phyloP scores from a whole-genome alignment of 495 filamentous ascomycete genomes.

The Penicillium malachiteum region DNA sequence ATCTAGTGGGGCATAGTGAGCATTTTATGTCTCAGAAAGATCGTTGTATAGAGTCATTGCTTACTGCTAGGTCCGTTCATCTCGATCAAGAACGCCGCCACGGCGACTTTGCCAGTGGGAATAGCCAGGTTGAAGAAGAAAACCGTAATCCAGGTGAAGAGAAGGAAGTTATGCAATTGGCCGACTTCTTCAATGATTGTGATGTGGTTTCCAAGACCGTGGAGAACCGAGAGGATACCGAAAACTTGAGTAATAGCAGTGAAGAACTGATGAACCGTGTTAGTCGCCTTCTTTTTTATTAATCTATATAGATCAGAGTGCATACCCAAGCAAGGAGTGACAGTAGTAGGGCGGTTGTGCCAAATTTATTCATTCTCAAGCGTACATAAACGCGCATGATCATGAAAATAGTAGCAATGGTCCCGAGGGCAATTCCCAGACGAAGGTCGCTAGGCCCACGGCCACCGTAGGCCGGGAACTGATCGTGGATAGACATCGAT shows the following conservation, averaged over 20 bases:
- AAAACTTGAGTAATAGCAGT: conserved; percentile 24
- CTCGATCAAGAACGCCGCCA: conserved; percentile 24
- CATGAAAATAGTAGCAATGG: conserved; percentile 27
- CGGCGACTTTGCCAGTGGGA: conserved; percentile 26
- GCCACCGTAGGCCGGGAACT: conserved; percentile 23
- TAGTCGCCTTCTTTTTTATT: neutral
- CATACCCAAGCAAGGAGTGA: conserved; percentile 27
- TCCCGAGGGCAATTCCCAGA: conserved; percentile 18
- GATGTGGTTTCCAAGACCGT: conserved; percentile 27
- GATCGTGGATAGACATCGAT: conserved; percentile 12
- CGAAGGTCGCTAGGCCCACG: conserved; percentile 22
- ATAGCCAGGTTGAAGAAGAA: conserved; percentile 30
- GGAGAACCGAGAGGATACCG: conserved; percentile 22
- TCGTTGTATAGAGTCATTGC: neutral
- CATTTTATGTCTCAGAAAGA: neutral
- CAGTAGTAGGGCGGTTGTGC: conserved; percentile 21
- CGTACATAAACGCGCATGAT: conserved; percentile 24
- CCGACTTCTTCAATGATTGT: conserved; percentile 14
- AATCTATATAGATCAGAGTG: neutral
- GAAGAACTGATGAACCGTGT: conserved; percentile 1
- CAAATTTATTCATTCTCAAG: conserved; percentile 25
- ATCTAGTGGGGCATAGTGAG: conserved; percentile 8
- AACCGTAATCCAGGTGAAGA: conserved; percentile 28
- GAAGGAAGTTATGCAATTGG: conserved; percentile 23
- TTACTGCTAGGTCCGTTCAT: conserved; percentile 28